A percentile compares a stretch with the other conserved stretches of the same genome.
Evolutionary conservation across 2,329 filamentous ascomycete genomes (phyloP).

Genomic region (Ceratocystis cacaofunesta): DNA sequence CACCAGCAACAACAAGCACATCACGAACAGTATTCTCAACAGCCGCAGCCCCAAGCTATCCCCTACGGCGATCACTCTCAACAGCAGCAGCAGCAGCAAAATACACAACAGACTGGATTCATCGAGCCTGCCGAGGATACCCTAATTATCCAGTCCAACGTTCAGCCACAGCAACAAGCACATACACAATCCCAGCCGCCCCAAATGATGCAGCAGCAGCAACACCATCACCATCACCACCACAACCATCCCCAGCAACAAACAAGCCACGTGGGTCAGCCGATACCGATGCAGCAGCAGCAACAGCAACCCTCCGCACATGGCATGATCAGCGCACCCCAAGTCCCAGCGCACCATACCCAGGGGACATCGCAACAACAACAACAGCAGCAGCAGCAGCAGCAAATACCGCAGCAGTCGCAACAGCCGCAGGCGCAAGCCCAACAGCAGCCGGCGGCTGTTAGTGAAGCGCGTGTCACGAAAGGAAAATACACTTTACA

Average conservation of each 20-base stretch:
- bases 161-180: constrained; percentile 17
- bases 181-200: constrained; percentile 17
- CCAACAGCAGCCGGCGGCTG: constrained; percentile 17
- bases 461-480: constrained; percentile 47
- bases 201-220: constrained; percentile 18
- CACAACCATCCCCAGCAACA: constrained; percentile 46
- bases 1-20: constrained; percentile 11
- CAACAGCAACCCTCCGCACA: constrained; percentile 9
- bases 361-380: constrained; percentile 48
- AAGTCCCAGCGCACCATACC: constrained; percentile 14
- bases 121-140: constrained; percentile 15
- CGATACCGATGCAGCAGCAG: constrained; percentile 9
- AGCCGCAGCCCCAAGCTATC: not conserved
- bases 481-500: constrained; percentile 93
- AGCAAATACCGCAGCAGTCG: constrained; percentile 18
- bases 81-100: constrained; percentile 37
- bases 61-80: not conserved
- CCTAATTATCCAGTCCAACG: constrained; percentile 21
- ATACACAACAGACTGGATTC: constrained; percentile 19
- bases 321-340: constrained; percentile 44
- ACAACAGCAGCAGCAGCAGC: constrained; percentile 12
- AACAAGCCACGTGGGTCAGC: constrained; percentile 6
- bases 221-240: too few relatives aligned
- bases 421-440: constrained; percentile 21
- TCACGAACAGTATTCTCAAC: not conserved